Evolutionary conservation across 805 yeast genomes (phyloP).

Genomic region (Saccharomyces mikatae): DNA sequence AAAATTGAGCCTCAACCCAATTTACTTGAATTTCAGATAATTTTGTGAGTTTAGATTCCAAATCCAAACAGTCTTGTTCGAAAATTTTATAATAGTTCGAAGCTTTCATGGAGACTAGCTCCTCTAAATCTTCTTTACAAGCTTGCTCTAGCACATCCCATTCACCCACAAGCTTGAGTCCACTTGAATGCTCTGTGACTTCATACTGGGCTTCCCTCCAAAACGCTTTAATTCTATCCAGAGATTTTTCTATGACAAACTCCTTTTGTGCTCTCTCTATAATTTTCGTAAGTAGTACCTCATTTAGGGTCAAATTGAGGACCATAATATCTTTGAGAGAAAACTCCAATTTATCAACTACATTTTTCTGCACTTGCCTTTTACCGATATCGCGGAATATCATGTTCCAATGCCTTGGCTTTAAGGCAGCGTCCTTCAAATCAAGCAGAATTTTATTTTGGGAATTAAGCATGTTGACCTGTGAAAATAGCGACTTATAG

Average conservation of each 20-base stretch:
- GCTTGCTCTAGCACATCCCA: slow-evolving; percentile 59
- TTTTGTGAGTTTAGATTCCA: slow-evolving; percentile 50
- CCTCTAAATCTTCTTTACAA: slow-evolving; percentile 51
- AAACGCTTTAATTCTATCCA: slow-evolving; percentile 39
- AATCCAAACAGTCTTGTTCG: slow-evolving; percentile 44
- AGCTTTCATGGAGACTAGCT: slow-evolving; percentile 59
- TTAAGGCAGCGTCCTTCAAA: slow-evolving; percentile 49
- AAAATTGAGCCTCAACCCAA: slow-evolving; percentile 83
- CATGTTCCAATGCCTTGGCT: slow-evolving; percentile 58
- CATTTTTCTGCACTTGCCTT: slow-evolving; percentile 1
- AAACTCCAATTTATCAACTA: slow-evolving; percentile 26
- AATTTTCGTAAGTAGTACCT: slow-evolving; percentile 38
- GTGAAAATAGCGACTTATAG: not conserved
- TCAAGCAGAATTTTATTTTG: slow-evolving; percentile 31
- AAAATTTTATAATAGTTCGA: slow-evolving; percentile 56
- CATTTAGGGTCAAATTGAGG: slow-evolving; percentile 42
- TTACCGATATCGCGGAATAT: slow-evolving; percentile 34
- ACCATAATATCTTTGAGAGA: slow-evolving; percentile 56
- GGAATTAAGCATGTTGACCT: not conserved
- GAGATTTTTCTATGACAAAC: slow-evolving; percentile 49
- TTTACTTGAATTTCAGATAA: slow-evolving; percentile 47
- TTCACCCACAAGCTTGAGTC: slow-evolving; percentile 50
- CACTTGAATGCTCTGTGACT: slow-evolving; percentile 43
- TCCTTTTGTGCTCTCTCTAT: slow-evolving; percentile 68
- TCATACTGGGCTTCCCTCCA: slow-evolving; percentile 55